These are phyloP conservation scores for Starmerella bombicola DNA, from an alignment of 805 yeast genomes.

Conservation along the genomic window DNA sequence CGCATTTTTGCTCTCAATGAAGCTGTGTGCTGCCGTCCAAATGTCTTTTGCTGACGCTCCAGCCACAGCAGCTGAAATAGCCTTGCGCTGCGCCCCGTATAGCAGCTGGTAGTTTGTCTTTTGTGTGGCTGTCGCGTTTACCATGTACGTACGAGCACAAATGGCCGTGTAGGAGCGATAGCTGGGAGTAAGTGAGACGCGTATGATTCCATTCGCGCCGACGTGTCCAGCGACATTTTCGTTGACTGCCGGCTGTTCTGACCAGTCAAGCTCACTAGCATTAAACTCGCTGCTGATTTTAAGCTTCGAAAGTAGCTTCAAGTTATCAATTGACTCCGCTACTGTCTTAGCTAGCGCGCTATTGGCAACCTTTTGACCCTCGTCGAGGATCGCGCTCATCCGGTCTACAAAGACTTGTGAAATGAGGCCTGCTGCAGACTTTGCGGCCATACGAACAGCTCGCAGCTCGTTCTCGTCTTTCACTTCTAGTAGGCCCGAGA, in stretches of 20 bases:
- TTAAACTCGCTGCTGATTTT: slow-evolving; percentile 58
- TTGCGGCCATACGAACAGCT: slow-evolving; percentile 55
- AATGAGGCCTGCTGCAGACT: slow-evolving; percentile 68
- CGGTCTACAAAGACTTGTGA: slow-evolving; percentile 64
- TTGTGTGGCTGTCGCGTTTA: slow-evolving; percentile 74
- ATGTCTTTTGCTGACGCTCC: slow-evolving; percentile 59
- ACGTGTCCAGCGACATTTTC: slow-evolving; percentile 40
- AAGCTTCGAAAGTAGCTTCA: slow-evolving; percentile 51
- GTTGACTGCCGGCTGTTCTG: slow-evolving; percentile 86
- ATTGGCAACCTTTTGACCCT: slow-evolving; percentile 66
- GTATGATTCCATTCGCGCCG: slow-evolving; percentile 62
- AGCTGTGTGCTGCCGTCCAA: slow-evolving; percentile 50
- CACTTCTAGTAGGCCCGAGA: slow-evolving; percentile 49
- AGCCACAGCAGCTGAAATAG: slow-evolving; percentile 48
- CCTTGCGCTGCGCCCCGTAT: slow-evolving; percentile 52
- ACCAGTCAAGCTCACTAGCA: slow-evolving; percentile 73
- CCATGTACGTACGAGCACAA: slow-evolving; percentile 73
- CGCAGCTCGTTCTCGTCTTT: slow-evolving; percentile 73
- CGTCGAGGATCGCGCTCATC: slow-evolving; percentile 77
- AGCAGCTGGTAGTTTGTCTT: slow-evolving; percentile 69
- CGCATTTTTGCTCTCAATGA: slow-evolving; percentile 49
- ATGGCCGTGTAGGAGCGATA: slow-evolving; percentile 84
- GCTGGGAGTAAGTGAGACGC: slow-evolving; percentile 73
- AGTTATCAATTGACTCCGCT: slow-evolving; percentile 71
- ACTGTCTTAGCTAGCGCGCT: slow-evolving; percentile 58